These are phyloP conservation scores for Citrullus colocynthis DNA, from an alignment of 306 rosid genomes.

Conservation along the genomic window DNA sequence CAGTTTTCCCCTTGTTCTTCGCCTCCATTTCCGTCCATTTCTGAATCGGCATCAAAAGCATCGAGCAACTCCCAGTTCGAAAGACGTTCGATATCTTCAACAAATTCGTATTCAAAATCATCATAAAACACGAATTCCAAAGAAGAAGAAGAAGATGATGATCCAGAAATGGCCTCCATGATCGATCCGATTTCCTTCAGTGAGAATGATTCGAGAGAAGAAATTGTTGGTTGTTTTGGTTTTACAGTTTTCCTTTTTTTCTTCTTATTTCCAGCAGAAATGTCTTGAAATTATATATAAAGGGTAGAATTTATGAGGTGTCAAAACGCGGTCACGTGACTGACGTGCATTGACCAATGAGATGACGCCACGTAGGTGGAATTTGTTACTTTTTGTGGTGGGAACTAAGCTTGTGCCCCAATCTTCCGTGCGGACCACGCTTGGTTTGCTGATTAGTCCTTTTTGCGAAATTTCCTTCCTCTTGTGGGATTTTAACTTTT, in stretches of 20 bases:
- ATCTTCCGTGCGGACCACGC: slow-evolving; percentile 5
- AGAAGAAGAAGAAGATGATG: slow-evolving; percentile 2
- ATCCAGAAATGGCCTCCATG: not conserved
- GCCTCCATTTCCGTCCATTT: not conserved
- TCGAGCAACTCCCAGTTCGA: slow-evolving; percentile 46
- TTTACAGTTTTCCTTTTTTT: not conserved
- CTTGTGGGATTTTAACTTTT: not conserved
- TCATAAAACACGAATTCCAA: not conserved
- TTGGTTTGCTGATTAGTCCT: not conserved
- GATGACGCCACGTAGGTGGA: not conserved
- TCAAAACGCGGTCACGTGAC: not conserved
- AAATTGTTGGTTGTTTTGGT: not conserved
- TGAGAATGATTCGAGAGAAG: not conserved
- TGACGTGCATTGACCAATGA: not conserved
- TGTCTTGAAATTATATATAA: not conserved
- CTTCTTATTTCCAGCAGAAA: not conserved
- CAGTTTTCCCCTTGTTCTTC: not conserved
- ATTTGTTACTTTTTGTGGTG: not conserved
- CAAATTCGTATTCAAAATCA: slow-evolving; percentile 9
- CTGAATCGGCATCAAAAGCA: slow-evolving; percentile 21
- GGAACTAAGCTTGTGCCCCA: not conserved
- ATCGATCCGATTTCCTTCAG: not conserved
- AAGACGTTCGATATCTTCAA: slow-evolving; percentile 13
- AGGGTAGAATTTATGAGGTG: not conserved
- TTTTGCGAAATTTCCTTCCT: not conserved